Evolutionary conservation across 225 moss, liverwort and hornwort species (phyloP), one percentile per base, ranked within the genome.

Genomic region (Sphagnum tenellum): DNA sequence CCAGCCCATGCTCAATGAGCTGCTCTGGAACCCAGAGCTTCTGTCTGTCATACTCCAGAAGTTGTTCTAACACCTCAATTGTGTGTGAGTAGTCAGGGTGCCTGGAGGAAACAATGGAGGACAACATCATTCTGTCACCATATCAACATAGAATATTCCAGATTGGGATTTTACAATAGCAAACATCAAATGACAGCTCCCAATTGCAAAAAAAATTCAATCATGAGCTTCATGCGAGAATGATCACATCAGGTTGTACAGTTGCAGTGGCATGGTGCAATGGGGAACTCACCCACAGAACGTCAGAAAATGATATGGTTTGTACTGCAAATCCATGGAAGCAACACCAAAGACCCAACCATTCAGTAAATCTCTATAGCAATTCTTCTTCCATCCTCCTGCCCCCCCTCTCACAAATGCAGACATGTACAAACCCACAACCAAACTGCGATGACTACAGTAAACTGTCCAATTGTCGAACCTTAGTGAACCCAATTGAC

Each of bases 21-120:
- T 95, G 91, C 69, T 92, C 89, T 10, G 84, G 88, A 56, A 95
- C 95, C 89, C 88, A 95, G 56, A 89, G 70, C 65, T 86, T 95
- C 78, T 92, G 82, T 45, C 81, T 71, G 71, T 95, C 95, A 48
- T 89, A 95, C 68, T 86, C 74, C 77, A 95, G 72, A 71, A 95
- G 70, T 53, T 85, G 71, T 70, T 86, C 75, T 44, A 95, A 65
- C 12, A 92, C 81, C 76, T 88, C 89, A 8, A 71, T 63, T 63
- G 79, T 89, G 72, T 95, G 86, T 13, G 91, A 92, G 63, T 95
- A 95, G 63, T 88, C 89, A 49, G 95, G 95, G 58, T 95, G 92
- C 76, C 92, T 92, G 69, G 8, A 63, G 67, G 29, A 29, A 29
- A 29, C 29, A 29, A 29, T 29, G 29, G 29, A 29, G 29, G 29